Percentiles rank a stretch among this genome's conserved stretches.
phyloP scores from a whole-genome alignment of 1,139 yeast species.

The Arxiozyma bovina region DNA sequence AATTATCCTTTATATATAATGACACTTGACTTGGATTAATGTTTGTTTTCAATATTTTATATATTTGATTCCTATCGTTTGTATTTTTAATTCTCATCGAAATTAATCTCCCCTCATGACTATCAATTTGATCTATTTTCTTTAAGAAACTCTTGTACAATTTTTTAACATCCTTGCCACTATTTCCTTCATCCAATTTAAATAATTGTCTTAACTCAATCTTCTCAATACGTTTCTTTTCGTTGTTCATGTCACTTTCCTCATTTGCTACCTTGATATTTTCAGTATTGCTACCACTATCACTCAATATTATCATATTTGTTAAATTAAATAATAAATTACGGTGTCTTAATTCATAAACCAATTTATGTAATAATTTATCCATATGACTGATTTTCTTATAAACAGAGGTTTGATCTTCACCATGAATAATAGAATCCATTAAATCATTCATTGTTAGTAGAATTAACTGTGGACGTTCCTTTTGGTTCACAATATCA shows the following conservation, averaged over 20 bases:
- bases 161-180: neutral
- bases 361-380: slow-evolving; percentile 44
- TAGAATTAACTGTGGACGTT: slow-evolving; percentile 70
- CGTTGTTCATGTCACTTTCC: neutral
- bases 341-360: slow-evolving; percentile 42
- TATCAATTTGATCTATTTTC: neutral
- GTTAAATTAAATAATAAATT: slow-evolving; percentile 50
- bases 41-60: neutral
- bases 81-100: neutral
- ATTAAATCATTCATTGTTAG: slow-evolving; percentile 78
- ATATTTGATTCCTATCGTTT: neutral
- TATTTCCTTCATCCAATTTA: neutral
- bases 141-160: neutral
- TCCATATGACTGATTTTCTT: slow-evolving; percentile 57
- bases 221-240: neutral
- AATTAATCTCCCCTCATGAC: neutral
- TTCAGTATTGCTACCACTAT: slow-evolving; percentile 53
- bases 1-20: slow-evolving; percentile 7
- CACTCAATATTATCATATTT: slow-evolving; percentile 72
- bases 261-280: no score
- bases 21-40: neutral
- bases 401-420: slow-evolving; percentile 40
- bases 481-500: slow-evolving; percentile 28
- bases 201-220: neutral
- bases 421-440: slow-evolving; percentile 50